phyloP scores from a whole-genome alignment of 441 rosid genomes.

The Caryocar brasiliense region DNA sequence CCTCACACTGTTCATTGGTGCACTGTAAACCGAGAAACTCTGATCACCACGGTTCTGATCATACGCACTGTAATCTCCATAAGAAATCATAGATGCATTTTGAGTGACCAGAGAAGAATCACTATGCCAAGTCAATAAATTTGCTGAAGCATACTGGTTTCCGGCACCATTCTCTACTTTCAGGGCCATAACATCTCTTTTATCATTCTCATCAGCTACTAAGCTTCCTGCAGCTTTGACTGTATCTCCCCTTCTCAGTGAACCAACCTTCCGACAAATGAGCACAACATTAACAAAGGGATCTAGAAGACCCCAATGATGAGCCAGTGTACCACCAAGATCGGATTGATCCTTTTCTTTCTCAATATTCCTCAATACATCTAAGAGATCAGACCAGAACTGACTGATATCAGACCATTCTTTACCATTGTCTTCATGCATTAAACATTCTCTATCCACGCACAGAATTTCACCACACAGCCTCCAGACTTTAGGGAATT shows the following conservation, averaged over 20 bases:
- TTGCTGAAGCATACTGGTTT: slow-evolving; percentile 21
- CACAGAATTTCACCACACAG: slow-evolving; percentile 43
- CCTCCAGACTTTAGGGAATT: slow-evolving; percentile 78
- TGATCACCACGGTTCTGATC: slow-evolving; percentile 26
- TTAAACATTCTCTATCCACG: slow-evolving; percentile 27
- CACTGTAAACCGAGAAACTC: slow-evolving; percentile 23
- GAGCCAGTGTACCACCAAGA: slow-evolving; percentile 35
- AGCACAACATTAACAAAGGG: slow-evolving; percentile 77
- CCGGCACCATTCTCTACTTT: slow-evolving; percentile 9
- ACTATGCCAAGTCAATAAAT: slow-evolving; percentile 11
- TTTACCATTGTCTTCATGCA: slow-evolving; percentile 32
- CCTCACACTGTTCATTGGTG: slow-evolving; percentile 11
- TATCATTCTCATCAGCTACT: slow-evolving; percentile 17
- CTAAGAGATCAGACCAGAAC: slow-evolving; percentile 60
- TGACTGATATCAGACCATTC: slow-evolving; percentile 64
- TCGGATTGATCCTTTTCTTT: slow-evolving; percentile 40
- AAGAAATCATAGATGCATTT: slow-evolving; percentile 35
- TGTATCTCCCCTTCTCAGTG: slow-evolving; percentile 61
- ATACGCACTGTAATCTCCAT: slow-evolving; percentile 24
- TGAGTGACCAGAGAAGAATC: slow-evolving; percentile 27
- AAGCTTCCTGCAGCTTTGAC: slow-evolving; percentile 52
- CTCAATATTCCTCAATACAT: slow-evolving; percentile 40
- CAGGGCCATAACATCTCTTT: slow-evolving; percentile 17
- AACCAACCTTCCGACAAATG: slow-evolving; percentile 61
- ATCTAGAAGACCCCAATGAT: slow-evolving; percentile 64